phyloP scores from a whole-genome alignment of 805 yeast species.

The Lipomyces sp. region DNA sequence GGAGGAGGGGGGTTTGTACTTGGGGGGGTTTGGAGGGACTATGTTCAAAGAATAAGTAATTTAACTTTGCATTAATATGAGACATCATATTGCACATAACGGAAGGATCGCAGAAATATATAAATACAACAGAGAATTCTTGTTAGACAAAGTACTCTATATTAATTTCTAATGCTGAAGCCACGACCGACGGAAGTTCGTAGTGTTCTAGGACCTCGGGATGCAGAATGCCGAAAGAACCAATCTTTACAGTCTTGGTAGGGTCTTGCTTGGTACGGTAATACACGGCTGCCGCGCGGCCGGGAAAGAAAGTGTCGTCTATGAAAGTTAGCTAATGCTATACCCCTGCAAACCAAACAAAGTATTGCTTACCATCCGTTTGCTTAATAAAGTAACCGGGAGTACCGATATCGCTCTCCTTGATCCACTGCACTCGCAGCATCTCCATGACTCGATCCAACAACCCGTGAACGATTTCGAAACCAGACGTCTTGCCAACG shows the following conservation, averaged over 20 bases:
- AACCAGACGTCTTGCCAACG: conserved; percentile 94
- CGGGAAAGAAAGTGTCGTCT: conserved; percentile 83
- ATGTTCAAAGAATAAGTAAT: neutral
- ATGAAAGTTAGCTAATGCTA: neutral
- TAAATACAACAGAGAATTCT: neutral
- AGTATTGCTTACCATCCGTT: conserved; percentile 15
- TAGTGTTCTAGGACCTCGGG: conserved; percentile 88
- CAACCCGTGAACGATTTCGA: conserved; percentile 92
- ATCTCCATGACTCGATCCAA: conserved; percentile 96
- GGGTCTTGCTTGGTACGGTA: conserved; percentile 62
- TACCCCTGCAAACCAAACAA: neutral
- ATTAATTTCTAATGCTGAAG: conserved; percentile 82
- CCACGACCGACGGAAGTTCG: conserved; percentile 89
- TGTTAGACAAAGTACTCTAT: conserved; percentile 78
- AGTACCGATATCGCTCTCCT: conserved; percentile 35
- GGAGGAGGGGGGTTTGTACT: neutral
- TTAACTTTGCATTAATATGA: neutral
- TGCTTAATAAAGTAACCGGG: conserved; percentile 35
- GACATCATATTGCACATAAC: neutral
- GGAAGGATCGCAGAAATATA: neutral
- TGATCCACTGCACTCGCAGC: conserved; percentile 68
- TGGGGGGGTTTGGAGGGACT: neutral
- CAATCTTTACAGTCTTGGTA: conserved; percentile 52
- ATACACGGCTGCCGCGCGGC: conserved; percentile 90
- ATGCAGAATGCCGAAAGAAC: conserved; percentile 91